Percentiles rank a stretch among this genome's conserved stretches.
Conservation (phyloP, 805 yeast species). For the Kodamaea jinghongensis region DNA sequence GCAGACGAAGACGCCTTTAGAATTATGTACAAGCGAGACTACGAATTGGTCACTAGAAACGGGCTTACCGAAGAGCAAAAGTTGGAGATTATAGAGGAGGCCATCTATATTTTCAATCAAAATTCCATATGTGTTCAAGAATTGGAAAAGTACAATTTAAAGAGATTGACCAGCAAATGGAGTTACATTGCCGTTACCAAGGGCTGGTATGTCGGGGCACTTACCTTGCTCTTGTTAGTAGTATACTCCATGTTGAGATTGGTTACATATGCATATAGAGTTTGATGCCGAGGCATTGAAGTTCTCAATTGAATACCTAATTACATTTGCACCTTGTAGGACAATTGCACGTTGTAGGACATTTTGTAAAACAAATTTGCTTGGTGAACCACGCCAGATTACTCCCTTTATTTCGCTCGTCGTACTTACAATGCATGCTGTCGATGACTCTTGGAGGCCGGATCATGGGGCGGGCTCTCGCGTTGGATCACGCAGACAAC, state of each 20-base stretch:
- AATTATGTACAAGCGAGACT: conserved; percentile 66
- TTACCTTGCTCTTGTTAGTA: conserved; percentile 25
- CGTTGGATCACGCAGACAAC: no score
- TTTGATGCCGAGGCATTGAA: no score
- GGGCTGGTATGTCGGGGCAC: conserved; percentile 42
- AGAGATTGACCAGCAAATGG: conserved; percentile 53
- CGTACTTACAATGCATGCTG: no score
- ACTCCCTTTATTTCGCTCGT: no score
- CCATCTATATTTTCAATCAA: conserved; percentile 62
- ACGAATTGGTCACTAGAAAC: conserved; percentile 73
- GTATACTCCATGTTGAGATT: conserved; percentile 34
- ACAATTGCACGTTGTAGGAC: no score
- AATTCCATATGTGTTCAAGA: conserved; percentile 61
- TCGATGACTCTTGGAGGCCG: no score
- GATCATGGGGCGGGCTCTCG: no score
- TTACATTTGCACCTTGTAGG: no score
- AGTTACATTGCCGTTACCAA: conserved; percentile 52
- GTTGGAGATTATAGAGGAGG: conserved; percentile 63
- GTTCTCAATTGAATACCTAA: no score
- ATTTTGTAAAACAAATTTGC: no score
- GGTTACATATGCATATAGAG: conserved; percentile 7
- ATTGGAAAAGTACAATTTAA: conserved; percentile 62
- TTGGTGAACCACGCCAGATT: no score
- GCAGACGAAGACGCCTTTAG: conserved; percentile 67
- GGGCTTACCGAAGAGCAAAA: conserved; percentile 70